phyloP scores from a whole-genome alignment of 116 monocot species.

The Papilionanthe hybrid region DNA sequence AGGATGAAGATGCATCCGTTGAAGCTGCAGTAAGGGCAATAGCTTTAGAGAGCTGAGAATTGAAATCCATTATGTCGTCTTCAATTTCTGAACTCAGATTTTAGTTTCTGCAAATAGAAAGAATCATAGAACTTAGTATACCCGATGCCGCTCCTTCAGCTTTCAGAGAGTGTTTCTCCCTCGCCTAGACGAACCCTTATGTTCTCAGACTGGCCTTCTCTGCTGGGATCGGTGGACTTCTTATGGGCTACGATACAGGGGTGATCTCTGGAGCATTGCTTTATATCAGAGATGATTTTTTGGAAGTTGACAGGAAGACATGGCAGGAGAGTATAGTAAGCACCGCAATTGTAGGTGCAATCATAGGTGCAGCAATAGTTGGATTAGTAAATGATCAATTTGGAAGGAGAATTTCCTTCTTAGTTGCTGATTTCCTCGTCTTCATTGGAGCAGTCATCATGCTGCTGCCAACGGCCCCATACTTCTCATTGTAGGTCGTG shows the following conservation, averaged over 20 bases:
- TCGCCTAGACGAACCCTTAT: slow-evolving; percentile 64
- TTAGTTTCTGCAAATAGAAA: neutral
- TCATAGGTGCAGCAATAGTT: slow-evolving; percentile 67
- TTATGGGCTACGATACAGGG: slow-evolving; percentile 89
- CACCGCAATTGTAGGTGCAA: slow-evolving; percentile 79
- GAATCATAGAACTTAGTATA: slow-evolving; percentile 51
- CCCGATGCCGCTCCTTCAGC: slow-evolving; percentile 44
- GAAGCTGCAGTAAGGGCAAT: slow-evolving; percentile 86
- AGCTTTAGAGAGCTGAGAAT: slow-evolving; percentile 11
- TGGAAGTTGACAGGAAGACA: slow-evolving; percentile 57
- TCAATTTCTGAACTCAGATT: too few species aligned
- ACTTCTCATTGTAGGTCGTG: slow-evolving; percentile 50
- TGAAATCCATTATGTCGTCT: too few species aligned
- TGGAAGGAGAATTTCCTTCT: slow-evolving; percentile 44
- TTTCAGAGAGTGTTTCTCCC: slow-evolving; percentile 71
- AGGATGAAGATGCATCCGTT: slow-evolving; percentile 93
- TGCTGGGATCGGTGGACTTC: slow-evolving; percentile 78
- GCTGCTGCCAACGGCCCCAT: slow-evolving; percentile 48
- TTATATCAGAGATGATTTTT: slow-evolving; percentile 77
- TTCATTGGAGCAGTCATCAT: slow-evolving; percentile 59
- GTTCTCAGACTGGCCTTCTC: slow-evolving; percentile 78
- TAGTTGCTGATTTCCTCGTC: slow-evolving; percentile 68
- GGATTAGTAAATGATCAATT: slow-evolving; percentile 65
- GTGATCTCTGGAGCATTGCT: slow-evolving; percentile 76
- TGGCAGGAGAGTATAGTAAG: slow-evolving; percentile 82